Evolutionary conservation across 176 grass and related monocot species (phyloP).

Genomic region (Zoysia pacifica): DNA sequence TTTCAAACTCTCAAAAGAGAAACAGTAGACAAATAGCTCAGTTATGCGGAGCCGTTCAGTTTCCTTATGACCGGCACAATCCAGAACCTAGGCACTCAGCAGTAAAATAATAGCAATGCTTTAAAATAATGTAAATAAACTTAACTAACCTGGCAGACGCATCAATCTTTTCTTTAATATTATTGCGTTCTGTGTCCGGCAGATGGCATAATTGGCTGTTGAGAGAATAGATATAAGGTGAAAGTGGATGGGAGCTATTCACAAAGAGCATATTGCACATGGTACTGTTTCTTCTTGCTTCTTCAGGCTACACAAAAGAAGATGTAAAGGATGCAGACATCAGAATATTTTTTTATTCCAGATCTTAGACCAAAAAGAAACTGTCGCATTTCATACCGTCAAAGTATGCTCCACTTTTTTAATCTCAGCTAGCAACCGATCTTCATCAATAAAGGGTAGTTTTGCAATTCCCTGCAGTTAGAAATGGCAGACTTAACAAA

Average conservation of each 20-base stretch:
- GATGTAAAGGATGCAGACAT: constrained; percentile 32
- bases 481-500: constrained; percentile 25
- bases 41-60: neutral
- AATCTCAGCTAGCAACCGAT: constrained; percentile 80
- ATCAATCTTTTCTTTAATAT: constrained; percentile 89
- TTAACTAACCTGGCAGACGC: constrained; percentile 76
- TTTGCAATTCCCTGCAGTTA: constrained; percentile 85
- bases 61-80: neutral
- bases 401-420: constrained; percentile 91
- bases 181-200: constrained; percentile 53
- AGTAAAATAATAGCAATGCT: neutral
- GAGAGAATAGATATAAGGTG: constrained; percentile 94
- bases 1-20: neutral
- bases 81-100: neutral
- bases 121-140: constrained; percentile 14
- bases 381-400: constrained; percentile 56
- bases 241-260: constrained; percentile 85
- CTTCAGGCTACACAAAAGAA: constrained; percentile 67
- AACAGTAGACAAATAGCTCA: neutral
- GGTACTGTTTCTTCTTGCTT: constrained; percentile 89
- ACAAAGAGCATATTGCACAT: constrained; percentile 97
- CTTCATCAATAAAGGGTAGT: constrained; percentile 95
- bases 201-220: constrained; percentile 74
- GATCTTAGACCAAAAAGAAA: neutral
- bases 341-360: constrained; percentile 24